Base-by-base conservation (phyloP, 495 filamentous ascomycete genomes). In the Penicillium longicatenatum region DNA sequence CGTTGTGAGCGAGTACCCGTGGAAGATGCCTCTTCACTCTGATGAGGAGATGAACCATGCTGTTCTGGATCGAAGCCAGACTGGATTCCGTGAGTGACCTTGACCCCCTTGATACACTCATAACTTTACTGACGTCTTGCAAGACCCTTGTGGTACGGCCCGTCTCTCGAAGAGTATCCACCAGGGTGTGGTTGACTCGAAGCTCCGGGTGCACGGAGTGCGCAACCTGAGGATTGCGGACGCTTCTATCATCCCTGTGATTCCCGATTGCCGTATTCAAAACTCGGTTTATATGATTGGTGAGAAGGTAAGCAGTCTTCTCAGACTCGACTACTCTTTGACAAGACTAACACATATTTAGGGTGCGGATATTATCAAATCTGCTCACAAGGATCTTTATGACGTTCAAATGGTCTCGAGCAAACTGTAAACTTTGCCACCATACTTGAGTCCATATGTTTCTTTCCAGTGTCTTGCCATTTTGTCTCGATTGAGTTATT, bases 201-300 rank as follows among this genome's bases (percentile, higher is more conserved):
- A 77, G 62, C 76, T 85, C n/a, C 75, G 73, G 52, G 83, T 86
- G 11, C 77, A 82, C 50, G 84, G 82, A 20, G 68, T 84, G 7
- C 56, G 70, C 7, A 76, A 75, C 26, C 73, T 86, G 29, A 70
- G 83, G 10, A 73, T 84, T 24, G 79, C 81, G 6, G 74, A 76
- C 62, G 71, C 69, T 1, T 68, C 67, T 14, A 56, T 75, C 17
- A 69, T 74, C 4, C 73, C 73, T 12, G 64, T 73, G 12, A 71
- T 77, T 52, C 70, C 73, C 6, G 73, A 73, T 50, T 72, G 71
- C 50, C 71, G 72, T 30, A 75, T 74, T 21, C 73, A 75, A 31
- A 74, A 73, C 54, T 70, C 82, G n/a, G 80, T 86, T 1, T 86
- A 86, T 51, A 80, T 80, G 78, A 68, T 85, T 63, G 83, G 74